Conservation (phyloP, 225 moss, liverwort and hornwort species). For the Antitrichia curtipendula region DNA sequence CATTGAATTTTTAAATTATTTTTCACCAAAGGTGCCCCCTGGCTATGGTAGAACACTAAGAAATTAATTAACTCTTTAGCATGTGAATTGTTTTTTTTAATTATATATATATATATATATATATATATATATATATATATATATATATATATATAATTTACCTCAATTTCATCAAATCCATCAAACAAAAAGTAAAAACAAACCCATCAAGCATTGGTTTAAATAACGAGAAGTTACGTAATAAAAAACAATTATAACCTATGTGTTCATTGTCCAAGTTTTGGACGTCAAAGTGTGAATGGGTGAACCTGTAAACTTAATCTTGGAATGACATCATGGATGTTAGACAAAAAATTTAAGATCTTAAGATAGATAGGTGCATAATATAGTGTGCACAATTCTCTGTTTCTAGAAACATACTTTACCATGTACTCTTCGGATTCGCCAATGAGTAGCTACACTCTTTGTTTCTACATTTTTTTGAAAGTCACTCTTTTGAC, state of each 20-base stretch:
- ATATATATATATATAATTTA: too few species aligned
- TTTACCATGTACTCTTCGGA: background rate
- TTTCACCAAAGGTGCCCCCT: too few species aligned
- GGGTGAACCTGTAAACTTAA: accelerated
- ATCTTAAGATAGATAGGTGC: accelerated
- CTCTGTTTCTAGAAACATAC: accelerated
- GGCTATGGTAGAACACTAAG: too few species aligned
- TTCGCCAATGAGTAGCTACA: background rate
- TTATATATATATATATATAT: too few species aligned
- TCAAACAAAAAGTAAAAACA: background rate
- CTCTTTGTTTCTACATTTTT: background rate
- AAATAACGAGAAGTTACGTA: background rate
- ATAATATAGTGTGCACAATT: accelerated
- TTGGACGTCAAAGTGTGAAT: accelerated
- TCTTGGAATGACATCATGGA: background rate
- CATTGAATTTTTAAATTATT: too few species aligned
- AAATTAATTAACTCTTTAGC: background rate
- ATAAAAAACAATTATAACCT: background rate
- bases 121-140: too few species aligned
- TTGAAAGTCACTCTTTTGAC: background rate
- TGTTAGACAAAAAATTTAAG: background rate
- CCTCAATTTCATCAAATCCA: background rate
- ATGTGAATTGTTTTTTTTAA: too few species aligned
- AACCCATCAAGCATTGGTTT: background rate
- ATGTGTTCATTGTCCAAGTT: too few species aligned